Percentiles rank a stretch among this genome's conserved stretches.
Evolutionary conservation across 116 monocot species (phyloP).

Genomic region (Cymodocea nodosa): DNA sequence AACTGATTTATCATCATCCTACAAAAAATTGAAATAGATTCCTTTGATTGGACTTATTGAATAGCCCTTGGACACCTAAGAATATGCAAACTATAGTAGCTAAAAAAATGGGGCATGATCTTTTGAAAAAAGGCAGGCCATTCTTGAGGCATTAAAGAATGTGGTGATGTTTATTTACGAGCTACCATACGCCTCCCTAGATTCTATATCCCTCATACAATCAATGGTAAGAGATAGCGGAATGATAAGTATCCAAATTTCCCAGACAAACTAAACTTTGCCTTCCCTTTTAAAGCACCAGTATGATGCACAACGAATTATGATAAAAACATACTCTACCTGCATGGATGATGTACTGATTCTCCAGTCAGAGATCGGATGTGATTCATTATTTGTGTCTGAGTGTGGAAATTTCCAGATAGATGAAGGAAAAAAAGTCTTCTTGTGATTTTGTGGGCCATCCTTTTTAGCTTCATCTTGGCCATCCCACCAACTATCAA

Average conservation of each 20-base stretch:
- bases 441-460: slow-evolving; percentile 26
- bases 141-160: too few species aligned
- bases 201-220: too few species aligned
- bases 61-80: too few species aligned
- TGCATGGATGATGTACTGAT: slow-evolving; percentile 29
- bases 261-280: too few species aligned
- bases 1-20: slow-evolving; percentile 36
- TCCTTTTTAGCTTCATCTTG: slow-evolving; percentile 46
- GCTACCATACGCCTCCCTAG: too few species aligned
- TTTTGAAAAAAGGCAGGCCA: too few species aligned
- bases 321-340: slow-evolving; percentile 16
- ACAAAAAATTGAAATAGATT: slow-evolving; percentile 5
- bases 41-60: too few species aligned
- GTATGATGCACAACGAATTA: neutral
- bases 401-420: slow-evolving; percentile 31
- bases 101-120: too few species aligned
- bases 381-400: slow-evolving; percentile 30
- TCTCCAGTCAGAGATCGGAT: slow-evolving; percentile 62
- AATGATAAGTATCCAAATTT: too few species aligned
- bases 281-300: too few species aligned
- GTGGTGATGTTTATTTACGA: too few species aligned
- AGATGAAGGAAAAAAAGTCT: slow-evolving; percentile 24
- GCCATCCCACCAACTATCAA: slow-evolving; percentile 61
- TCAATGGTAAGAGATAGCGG: too few species aligned
- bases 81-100: neutral